phyloP scores from a whole-genome alignment of 2,329 filamentous ascomycete genomes.

The Ploettnerulaceae sp. region DNA sequence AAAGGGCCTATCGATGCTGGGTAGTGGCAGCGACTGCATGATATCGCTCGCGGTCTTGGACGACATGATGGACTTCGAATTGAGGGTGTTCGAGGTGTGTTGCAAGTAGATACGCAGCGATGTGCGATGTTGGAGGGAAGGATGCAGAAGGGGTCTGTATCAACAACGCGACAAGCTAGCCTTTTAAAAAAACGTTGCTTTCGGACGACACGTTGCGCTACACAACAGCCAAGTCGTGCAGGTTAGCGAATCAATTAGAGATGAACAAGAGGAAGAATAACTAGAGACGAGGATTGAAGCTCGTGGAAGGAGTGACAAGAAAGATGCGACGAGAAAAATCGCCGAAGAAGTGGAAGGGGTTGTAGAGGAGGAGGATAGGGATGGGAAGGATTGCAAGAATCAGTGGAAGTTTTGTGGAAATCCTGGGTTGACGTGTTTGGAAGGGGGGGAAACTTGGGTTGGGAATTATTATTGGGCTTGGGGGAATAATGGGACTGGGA shows the following conservation, averaged over 20 bases:
- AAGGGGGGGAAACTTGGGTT: too few relatives aligned
- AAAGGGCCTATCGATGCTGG: conserved; percentile 87
- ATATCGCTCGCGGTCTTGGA: conserved; percentile 24
- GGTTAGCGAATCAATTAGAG: conserved; percentile 21
- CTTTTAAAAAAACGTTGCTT: conserved; percentile 7
- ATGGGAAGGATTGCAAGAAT: too few relatives aligned
- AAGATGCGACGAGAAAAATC: conserved; percentile 23
- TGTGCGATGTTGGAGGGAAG: not conserved
- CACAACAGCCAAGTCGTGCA: conserved; percentile 12
- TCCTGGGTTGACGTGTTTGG: too few relatives aligned
- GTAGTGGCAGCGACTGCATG: conserved; percentile 56
- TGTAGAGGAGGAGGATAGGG: too few relatives aligned
- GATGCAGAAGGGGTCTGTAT: not conserved
- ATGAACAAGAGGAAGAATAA: conserved; percentile 15
- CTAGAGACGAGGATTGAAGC: conserved; percentile 9
- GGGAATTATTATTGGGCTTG: too few relatives aligned
- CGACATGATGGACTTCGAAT: conserved; percentile 7
- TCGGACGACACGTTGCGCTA: conserved; percentile 17
- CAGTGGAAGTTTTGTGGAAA: too few relatives aligned
- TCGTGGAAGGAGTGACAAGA: conserved; percentile 41
- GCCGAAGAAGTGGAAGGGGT: conserved; percentile 3
- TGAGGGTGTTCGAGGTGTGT: not conserved
- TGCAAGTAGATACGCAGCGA: conserved; percentile 5
- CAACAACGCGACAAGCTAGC: conserved; percentile 11
- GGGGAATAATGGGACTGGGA: too few relatives aligned